Percentiles rank a stretch among this genome's conserved stretches.
Conservation (phyloP, 768 basidiomycete genomes). For the Tylopilus cervinicoccineus region DNA sequence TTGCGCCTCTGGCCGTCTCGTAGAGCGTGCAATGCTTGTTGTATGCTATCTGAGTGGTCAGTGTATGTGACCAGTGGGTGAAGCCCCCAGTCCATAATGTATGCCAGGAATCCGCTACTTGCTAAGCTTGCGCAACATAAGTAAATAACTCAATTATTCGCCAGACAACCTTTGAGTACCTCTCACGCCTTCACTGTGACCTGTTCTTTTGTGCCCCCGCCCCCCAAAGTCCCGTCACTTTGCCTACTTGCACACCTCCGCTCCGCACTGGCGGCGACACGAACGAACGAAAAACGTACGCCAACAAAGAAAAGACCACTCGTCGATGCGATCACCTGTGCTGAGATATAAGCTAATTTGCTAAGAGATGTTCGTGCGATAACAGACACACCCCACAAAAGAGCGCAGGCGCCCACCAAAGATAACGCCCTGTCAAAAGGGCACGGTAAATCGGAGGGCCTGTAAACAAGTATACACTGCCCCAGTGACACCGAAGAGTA, state of each 20-base stretch:
- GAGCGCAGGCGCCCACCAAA: slow-evolving; percentile 56
- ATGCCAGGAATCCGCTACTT: too few relatives aligned
- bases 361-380: too few relatives aligned
- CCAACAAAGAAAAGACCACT: slow-evolving; percentile 7
- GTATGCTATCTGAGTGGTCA: too few relatives aligned
- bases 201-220: background rate
- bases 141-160: background rate
- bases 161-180: background rate
- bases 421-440: slow-evolving; percentile 43
- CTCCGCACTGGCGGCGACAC: too few relatives aligned
- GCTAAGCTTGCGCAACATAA: too few relatives aligned
- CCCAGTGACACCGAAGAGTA: background rate
- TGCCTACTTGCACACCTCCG: background rate
- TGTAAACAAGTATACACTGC: slow-evolving; percentile 20
- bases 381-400: slow-evolving; percentile 40
- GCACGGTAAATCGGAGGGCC: slow-evolving; percentile 58
- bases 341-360: background rate
- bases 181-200: background rate
- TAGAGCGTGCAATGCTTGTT: too few relatives aligned
- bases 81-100: too few relatives aligned
- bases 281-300: slow-evolving; percentile 10
- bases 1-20: too few relatives aligned
- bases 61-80: too few relatives aligned
- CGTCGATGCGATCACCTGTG: slow-evolving; percentile 10
- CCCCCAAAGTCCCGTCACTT: background rate